Conservation (phyloP, 805 yeast genomes). For the Saccharomycopsis fibuligera region DNA sequence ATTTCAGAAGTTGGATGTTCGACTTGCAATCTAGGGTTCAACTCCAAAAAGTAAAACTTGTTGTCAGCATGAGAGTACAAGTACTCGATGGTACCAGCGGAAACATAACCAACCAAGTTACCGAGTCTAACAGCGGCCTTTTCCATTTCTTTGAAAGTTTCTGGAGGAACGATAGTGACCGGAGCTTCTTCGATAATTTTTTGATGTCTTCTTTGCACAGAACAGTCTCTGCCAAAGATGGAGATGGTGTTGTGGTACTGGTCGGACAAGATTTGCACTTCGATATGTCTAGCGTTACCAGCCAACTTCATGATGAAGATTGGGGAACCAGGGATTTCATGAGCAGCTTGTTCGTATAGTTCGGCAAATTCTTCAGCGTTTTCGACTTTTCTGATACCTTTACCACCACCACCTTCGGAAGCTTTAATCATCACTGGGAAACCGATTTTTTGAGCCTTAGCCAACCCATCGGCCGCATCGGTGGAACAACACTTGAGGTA, state of each 20-base stretch:
- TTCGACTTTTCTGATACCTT: conserved; percentile 97
- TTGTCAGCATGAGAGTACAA: conserved; percentile 90
- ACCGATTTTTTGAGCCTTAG: conserved; percentile 80
- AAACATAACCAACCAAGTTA: conserved; percentile 92
- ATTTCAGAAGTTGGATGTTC: conserved; percentile 99
- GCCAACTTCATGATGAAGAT: conserved; percentile 97
- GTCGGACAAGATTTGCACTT: conserved; percentile 95
- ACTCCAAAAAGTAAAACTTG: conserved; percentile 91
- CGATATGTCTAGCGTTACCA: conserved; percentile 95
- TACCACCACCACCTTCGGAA: conserved; percentile 99
- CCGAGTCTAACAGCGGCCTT: conserved; percentile 97
- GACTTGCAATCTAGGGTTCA: conserved; percentile 97
- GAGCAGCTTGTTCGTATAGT: conserved; percentile 87
- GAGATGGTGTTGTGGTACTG: conserved; percentile 98
- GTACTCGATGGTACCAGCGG: conserved; percentile 99
- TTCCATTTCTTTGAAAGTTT: conserved; percentile 89
- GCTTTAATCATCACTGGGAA: conserved; percentile 99
- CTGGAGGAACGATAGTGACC: conserved; percentile 84
- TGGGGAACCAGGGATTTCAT: conserved; percentile 98
- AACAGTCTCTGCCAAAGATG: conserved; percentile 96
- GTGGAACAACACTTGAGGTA: conserved; percentile 86
- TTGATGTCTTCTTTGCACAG: conserved; percentile 99
- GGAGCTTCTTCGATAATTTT: conserved; percentile 99
- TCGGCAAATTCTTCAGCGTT: conserved; percentile 69
- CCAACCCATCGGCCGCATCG: conserved; percentile 83